Evolutionary conservation across 441 rosid species (phyloP).

Genomic region (Eutrema salsugineum): DNA sequence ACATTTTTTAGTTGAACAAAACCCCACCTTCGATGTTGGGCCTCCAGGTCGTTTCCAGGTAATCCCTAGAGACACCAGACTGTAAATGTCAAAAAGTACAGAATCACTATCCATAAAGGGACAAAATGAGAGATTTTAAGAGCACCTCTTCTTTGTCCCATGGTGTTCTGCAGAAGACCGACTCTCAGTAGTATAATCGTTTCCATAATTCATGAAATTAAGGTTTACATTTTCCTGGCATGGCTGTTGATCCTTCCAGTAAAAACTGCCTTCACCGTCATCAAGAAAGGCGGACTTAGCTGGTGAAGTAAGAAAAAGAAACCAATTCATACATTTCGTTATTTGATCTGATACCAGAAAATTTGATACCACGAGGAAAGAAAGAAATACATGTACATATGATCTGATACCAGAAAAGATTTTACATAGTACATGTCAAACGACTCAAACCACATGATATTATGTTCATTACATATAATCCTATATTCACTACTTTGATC

Average conservation of each 20-base stretch:
- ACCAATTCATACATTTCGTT: not conserved
- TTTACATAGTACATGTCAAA: slow-evolving; percentile 2
- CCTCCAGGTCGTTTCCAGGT: slow-evolving; percentile 36
- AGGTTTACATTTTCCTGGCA: slow-evolving; percentile 29
- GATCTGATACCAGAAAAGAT: not conserved
- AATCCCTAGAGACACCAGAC: slow-evolving; percentile 44
- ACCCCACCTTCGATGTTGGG: slow-evolving; percentile 50
- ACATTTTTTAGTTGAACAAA: slow-evolving; percentile 1
- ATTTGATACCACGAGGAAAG: slow-evolving; percentile 5
- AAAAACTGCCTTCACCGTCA: slow-evolving; percentile 33
- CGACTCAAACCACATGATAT: not conserved
- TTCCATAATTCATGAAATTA: slow-evolving; percentile 33
- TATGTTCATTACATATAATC: not conserved
- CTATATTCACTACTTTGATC: not conserved
- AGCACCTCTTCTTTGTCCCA: slow-evolving; percentile 47
- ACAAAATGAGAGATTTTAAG: slow-evolving; percentile 7
- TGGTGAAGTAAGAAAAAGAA: slow-evolving; percentile 26
- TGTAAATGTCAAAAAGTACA: slow-evolving; percentile 24
- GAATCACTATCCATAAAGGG: slow-evolving; percentile 5
- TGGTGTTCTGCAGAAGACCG: slow-evolving; percentile 36
- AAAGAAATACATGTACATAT: slow-evolving; percentile 13
- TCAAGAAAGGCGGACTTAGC: slow-evolving; percentile 35
- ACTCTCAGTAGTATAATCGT: slow-evolving; percentile 28
- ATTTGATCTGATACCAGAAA: too few species aligned
- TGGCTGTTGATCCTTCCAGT: slow-evolving; percentile 37